Base-by-base conservation (phyloP, 2,329 filamentous ascomycete species). In the Daldinia sp. region DNA sequence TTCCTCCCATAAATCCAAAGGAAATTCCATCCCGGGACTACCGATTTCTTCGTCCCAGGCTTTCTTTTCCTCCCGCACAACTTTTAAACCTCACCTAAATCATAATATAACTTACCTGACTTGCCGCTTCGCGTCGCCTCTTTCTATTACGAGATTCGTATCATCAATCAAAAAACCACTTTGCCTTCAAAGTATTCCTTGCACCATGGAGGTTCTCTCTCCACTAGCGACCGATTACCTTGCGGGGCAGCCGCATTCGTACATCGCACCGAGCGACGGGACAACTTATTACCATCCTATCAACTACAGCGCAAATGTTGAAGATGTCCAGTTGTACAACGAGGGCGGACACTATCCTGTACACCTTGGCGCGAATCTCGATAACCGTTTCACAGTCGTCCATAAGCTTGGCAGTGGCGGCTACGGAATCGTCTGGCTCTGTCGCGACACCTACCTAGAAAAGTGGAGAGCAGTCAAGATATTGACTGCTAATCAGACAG, bases 401-500 rank as follows among this genome's bases (percentile, higher is more conserved):
- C 71, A 73, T 23, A 74, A 72, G 46, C 70, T 73, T 6, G 73
- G 72, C 4, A 61, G 20, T 12, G 73, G 73, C 2, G 59, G 65
- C 0, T 67, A 69, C 15, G 61, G 63, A 0, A 61, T 53, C 2
- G 70, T 74, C n/a, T 74, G 72, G 72, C 53, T 74, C 2, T 72
- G 72, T 7, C 60, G 48, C 6, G 70, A 74, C 53, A 41, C 28
- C 1, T 15, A n/a, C 0, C 4, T 15, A 1, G 13, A 41, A 0
- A 68, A 62, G 35, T 74, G 73, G 73, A 67, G 63, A 18, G 72
- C 70, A 0, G 41, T 74, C 20, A 73, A 73, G 18, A 59, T 74
- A n/a, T 44, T 68, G 23, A 26, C 65, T 4, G 73, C 72, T 2
- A 13, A 65, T 4, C 18, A 53, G 6, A 72, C 71, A 13, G 13